Base-by-base conservation (phyloP, 805 yeast genomes). In the Wickerhamomyces ciferrii region DNA sequence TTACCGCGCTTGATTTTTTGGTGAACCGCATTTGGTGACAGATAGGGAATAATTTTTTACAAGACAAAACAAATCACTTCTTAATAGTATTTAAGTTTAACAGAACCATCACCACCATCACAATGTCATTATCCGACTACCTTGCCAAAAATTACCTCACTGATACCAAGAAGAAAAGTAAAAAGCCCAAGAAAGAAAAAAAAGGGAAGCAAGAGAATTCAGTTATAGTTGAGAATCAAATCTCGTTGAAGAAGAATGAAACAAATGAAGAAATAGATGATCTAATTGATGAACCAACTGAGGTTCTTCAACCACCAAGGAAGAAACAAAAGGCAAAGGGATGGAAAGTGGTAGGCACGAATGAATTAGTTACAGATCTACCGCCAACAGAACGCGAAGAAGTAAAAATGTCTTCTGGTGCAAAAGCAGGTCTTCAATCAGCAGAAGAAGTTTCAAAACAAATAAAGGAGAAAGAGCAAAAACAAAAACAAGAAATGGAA, bases 111-210 rank as follows among this genome's bases (percentile, higher is more conserved):
- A n/a, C n/a, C n/a, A n/a, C n/a, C n/a, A n/a, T n/a, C n/a, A 34
- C 8, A 15, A 73, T 73, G 78, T 72, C 78, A 2, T 55, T 76
- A 29, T 68, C 75, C 39, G 75, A 70, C 43, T 77, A 76, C 49
- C 59, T 78, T 37, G 63, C 72, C 8, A 68, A 71, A 50, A 70
- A 70, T 34, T 78, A 78, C 46, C 64, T 74, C 19, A 48, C 61
- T 19, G 53, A 53, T 15, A 43, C 55, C 29, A 52, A 56, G 38
- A 60, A 54, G 45, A 57, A 54, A 34, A 63, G 58, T 47, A 59
- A 54, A 43, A 59, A 56, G 50, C 56, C 61, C 47, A 60, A 60
- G 45, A 46, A 50, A 40, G 43, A 52, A 23, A 45, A 44, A 41
- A 48, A 19, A 41, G 48, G 42, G 47, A 43, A 39, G 56, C 44